phyloP scores from a whole-genome alignment of 148 eudicot genomes.

The Rhododendron molle region DNA sequence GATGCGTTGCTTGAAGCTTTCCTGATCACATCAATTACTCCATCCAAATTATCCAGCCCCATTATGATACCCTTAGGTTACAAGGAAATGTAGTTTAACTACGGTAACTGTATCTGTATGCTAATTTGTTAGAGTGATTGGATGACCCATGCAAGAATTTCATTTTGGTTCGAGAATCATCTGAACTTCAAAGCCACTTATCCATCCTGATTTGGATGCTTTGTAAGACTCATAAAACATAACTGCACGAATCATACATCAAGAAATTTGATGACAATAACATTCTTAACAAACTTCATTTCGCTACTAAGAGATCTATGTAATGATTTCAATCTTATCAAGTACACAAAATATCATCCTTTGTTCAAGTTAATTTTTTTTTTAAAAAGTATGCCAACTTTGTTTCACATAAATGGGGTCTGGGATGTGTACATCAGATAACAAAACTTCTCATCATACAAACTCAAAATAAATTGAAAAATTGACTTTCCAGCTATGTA shows the following conservation, averaged over 20 bases:
- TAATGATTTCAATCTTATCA: background rate
- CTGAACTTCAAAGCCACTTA: constrained; percentile 8
- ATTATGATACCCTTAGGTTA: constrained; percentile 64
- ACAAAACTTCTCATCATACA: background rate
- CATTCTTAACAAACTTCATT: background rate
- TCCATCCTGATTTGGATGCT: background rate
- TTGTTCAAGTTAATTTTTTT: background rate
- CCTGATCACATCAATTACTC: constrained; percentile 64
- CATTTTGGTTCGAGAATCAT: background rate
- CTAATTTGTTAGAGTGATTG: background rate
- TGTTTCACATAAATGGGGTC: background rate
- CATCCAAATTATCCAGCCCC: constrained; percentile 91
- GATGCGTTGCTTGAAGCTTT: constrained; percentile 71
- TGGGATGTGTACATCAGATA: background rate
- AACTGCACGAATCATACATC: background rate
- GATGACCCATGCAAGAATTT: background rate
- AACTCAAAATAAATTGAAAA: background rate
- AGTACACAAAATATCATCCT: background rate
- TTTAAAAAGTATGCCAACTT: background rate
- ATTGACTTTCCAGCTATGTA: background rate
- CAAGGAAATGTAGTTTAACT: background rate
- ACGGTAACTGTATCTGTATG: background rate
- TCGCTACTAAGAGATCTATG: background rate
- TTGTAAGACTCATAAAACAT: background rate
- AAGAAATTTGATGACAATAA: background rate